Base-by-base conservation (phyloP, 441 rosid genomes). In the Syzygium syzygioides region DNA sequence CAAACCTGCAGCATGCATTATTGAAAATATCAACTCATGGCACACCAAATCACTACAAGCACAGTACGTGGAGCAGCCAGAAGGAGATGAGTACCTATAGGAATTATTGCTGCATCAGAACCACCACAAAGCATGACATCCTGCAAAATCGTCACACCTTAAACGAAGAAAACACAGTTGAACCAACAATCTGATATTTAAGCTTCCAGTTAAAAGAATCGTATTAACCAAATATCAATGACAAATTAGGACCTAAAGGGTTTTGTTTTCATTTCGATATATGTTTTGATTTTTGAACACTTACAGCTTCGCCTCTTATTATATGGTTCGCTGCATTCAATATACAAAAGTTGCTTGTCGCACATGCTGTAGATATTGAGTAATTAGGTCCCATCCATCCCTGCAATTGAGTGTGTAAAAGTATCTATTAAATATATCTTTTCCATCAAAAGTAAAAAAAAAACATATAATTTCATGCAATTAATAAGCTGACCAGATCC, bases 311-410 rank as follows among this genome's bases (percentile, higher is more conserved):
- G 48, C 98, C 99, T 91, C 95, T 94, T 71, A 94, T 94, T 90
- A 98, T 98, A 90, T 97, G 99, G 92, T 97, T 96, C 48, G 99
- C 99, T 52, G 98, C 97, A 93, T 94, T 97, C 91, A 96, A 60
- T 91, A 97, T 95, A 91, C 99, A 98, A 90, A 94, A 98, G 94
- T 98, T 98, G 94, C 99, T 92, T 20, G 99, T 98, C 48, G 99
- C 98, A 93, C 99, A 98, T 87, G 99, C 99, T 89, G 98, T 94
- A 87, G 99, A 95, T 85, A 98, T 98, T 26, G 99, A 98, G 92
- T 98, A 98, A 93, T 96, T 98, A 83, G 99, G 98, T 26, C 99
- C 99, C 99, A 96, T 98, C 99, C 99, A 97, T 88, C 99, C 99
- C 99, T 97, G 91, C 87, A 86, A 52, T 59, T 30, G 55, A 80